Evolutionary conservation across 2,329 filamentous ascomycete genomes (phyloP).

Genomic region (Aureobasidium sp.): DNA sequence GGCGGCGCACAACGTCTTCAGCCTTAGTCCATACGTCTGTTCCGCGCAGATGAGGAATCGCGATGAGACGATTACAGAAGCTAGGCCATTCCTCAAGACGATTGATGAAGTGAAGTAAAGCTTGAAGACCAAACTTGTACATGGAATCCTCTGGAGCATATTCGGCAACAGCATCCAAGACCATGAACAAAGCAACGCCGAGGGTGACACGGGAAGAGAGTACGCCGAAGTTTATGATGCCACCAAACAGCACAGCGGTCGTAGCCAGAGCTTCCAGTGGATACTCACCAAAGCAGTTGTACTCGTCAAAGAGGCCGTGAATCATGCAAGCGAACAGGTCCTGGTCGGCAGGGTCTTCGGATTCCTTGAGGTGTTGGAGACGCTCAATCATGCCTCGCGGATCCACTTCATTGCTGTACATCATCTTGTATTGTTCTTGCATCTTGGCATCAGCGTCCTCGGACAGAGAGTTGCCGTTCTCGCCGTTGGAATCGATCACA

Average conservation of each 20-base stretch:
- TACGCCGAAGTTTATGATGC: constrained; percentile 88
- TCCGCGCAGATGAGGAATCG: constrained; percentile 70
- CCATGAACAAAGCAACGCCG: constrained; percentile 93
- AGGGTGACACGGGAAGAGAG: constrained; percentile 75
- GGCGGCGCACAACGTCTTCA: constrained; percentile 65
- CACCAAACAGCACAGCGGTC: constrained; percentile 91
- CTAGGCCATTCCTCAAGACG: constrained; percentile 91
- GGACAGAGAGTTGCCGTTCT: constrained; percentile 71
- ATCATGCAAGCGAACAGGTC: constrained; percentile 99
- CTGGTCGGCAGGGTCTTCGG: constrained; percentile 73
- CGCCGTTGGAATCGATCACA: constrained; percentile 77
- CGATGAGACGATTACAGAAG: constrained; percentile 76
- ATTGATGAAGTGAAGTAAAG: constrained; percentile 76
- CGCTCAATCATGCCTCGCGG: constrained; percentile 78
- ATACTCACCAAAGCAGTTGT: constrained; percentile 89
- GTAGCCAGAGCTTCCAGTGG: constrained; percentile 92
- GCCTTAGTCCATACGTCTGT: constrained; percentile 72
- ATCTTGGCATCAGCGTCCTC: constrained; percentile 76
- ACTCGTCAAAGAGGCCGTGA: constrained; percentile 93
- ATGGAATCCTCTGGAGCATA: constrained; percentile 76
- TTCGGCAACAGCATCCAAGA: constrained; percentile 88
- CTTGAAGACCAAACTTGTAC: constrained; percentile 97
- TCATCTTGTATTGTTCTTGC: constrained; percentile 96
- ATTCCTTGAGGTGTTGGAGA: constrained; percentile 80
- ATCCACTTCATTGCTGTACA: constrained; percentile 88